A percentile compares a stretch with the other conserved stretches of the same genome.
Evolutionary conservation across 495 filamentous ascomycete genomes (phyloP).

Genomic region (Lasiosphaeria miniovina): DNA sequence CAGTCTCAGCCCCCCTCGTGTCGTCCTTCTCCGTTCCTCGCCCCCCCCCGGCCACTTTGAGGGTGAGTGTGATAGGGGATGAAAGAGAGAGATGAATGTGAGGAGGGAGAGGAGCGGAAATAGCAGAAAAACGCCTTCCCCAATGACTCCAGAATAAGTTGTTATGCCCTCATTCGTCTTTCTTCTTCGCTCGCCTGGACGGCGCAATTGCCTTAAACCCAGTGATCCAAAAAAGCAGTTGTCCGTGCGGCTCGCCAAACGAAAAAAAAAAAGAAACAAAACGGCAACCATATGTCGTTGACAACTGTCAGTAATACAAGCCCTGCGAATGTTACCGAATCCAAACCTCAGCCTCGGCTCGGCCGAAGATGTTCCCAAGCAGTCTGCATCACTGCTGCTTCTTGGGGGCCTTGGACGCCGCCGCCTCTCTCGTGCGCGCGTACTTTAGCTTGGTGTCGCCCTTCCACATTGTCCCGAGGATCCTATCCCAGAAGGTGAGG

Average conservation of each 20-base stretch:
- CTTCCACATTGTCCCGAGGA: conserved; percentile 70
- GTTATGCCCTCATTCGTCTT: background rate
- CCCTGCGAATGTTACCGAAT: conserved; percentile 13
- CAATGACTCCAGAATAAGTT: too few species aligned
- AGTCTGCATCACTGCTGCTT: background rate
- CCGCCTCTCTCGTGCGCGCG: conserved; percentile 36
- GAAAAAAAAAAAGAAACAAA: conserved; percentile 1
- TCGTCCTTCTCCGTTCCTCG: too few species aligned
- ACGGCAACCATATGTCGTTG: background rate
- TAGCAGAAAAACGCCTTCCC: too few species aligned
- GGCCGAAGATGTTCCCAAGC: background rate
- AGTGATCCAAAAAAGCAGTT: too few species aligned
- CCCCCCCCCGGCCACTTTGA: too few species aligned
- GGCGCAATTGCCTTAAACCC: too few species aligned
- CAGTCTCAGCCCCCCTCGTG: too few species aligned
- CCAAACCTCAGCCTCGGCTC: background rate
- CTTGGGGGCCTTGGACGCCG: conserved; percentile 10
- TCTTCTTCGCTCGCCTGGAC: background rate
- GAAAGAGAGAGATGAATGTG: too few species aligned
- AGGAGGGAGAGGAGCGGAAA: too few species aligned
- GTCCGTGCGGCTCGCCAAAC: background rate
- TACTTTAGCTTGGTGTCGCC: conserved; percentile 51
- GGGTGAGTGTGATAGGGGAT: too few species aligned
- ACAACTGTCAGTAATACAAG: conserved; percentile 12
- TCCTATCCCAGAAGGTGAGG: conserved; percentile 80